Base-by-base conservation (phyloP, 2,329 filamentous ascomycete species). In the Monilinia fructicola region DNA sequence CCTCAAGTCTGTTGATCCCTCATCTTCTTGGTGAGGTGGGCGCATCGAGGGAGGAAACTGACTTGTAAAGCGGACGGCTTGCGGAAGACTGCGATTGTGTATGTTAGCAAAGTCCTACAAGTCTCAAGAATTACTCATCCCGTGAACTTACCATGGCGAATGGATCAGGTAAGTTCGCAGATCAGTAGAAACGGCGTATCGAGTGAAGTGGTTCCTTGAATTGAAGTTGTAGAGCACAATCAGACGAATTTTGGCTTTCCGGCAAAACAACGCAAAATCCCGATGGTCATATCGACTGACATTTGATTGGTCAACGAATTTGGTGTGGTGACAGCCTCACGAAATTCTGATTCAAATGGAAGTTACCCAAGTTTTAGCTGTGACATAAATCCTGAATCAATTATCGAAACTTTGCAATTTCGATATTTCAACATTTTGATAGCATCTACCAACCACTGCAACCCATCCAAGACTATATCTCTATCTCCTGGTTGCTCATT, bases 61-160 rank as follows among this genome's bases (percentile, higher is more conserved):
- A 72, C 75, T 76, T 76, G 70, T 74, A 73, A 54, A 76, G 67
- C 68, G 73, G 69, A 70, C 73, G 71, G 67, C 65, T 56, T 62
- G 71, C 69, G 42, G 53, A 42, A 59, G 61, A 12, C 56, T 56
- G 31, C 14, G 44, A 58, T 66, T 61, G 40, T 18, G 9, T 18
- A 53, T 16, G 16, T 66, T 61, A 66, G 48, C 48, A 44, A 18
- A 46, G 28, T 14, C 23, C 40, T 26, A 35, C 3, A n/a, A 26
- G 3, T 2, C 6, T 16, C 2, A 16, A 4, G 26, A 23, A 10
- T 16, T 14, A 18, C 12, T 35, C 21, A 26, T 23, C 31, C 0
- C 26, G 23, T 28, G 3, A 44, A 54, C 64, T 38, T 66, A 66
- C 64, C 64, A 66, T 66, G 38, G 64, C 55, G 48, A 65, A 48